Base-by-base conservation (phyloP, 805 yeast species). In the Pichia eremophila region DNA sequence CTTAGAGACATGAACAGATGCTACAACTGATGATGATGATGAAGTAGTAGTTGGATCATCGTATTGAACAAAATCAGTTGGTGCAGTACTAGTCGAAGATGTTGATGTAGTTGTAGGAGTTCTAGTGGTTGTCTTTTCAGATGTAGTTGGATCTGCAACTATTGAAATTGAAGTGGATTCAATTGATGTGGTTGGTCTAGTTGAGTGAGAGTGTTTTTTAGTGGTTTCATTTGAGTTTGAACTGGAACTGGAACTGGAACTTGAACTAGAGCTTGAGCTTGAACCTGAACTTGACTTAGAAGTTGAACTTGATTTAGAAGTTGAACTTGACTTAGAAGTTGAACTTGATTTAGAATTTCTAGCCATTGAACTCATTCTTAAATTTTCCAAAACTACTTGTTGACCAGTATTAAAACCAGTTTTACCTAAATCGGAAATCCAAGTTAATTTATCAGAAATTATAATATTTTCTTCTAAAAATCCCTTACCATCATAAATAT, bases 371-470 rank as follows among this genome's bases (percentile, higher is more conserved):
- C 36, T 34, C 4, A 3, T 15, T 9, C 15, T 34, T 15, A 25
- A 4, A 12, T 36, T 4, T 9, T 22, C 54, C 19, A 49, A 54
- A 28, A 62, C 66, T 8, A 68, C 65, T 27, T 67, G 64, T 14
- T 69, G 65, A 44, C 73, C 70, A 17, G 81, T 79, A 56, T 85
- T 74, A 43, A 78, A 67, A 11, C 96, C 96, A 29, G 81, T 70
- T 31, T 81, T 85, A 31, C 74, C 79, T n/a, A 63, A 59, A 40
- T 77, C 71, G 14, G 78, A 84, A 50, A 89, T 66, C 58, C 74
- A 66, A 6, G 89, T 77, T 56, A 69, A 69, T 44, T 79, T 77
- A 59, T 83, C 78, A 18, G 90, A 77, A 57, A 89, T 71, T 58
- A 70, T 71, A 41, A 90, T 69, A 46, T 69, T 66, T 41, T 72